These are phyloP conservation scores for Neurospora pannonica DNA, from an alignment of 495 filamentous ascomycete genomes.

Conservation along the genomic window DNA sequence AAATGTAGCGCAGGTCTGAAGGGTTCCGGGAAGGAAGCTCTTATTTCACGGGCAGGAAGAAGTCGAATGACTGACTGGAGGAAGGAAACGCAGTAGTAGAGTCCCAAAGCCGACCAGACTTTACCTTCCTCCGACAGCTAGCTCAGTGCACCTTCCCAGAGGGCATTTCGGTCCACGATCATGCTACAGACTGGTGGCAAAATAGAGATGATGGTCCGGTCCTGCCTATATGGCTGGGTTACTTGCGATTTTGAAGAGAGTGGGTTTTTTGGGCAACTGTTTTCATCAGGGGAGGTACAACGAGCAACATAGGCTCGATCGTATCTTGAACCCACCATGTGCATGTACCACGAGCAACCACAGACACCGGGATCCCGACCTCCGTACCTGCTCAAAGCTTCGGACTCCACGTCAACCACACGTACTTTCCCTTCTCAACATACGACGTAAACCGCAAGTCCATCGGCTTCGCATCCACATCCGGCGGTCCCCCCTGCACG, in stretches of 20 bases:
- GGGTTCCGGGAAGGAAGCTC: not conserved
- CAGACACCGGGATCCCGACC: not conserved
- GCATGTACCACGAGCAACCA: not conserved
- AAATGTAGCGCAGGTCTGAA: not conserved
- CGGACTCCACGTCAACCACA: conserved; percentile 16
- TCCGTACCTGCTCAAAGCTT: not conserved
- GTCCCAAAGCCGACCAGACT: not conserved
- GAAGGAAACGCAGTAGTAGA: not conserved
- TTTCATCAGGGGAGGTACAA: not conserved
- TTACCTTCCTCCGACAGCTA: not conserved
- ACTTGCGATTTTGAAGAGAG: not conserved
- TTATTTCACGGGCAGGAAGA: not conserved
- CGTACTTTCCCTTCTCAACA: conserved; percentile 10
- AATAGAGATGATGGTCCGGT: not conserved
- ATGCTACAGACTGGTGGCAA: not conserved
- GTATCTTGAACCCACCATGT: not conserved
- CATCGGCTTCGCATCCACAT: conserved; percentile 1
- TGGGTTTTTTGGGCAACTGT: not conserved
- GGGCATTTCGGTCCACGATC: not conserved
- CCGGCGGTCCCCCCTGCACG: conserved; percentile 1
- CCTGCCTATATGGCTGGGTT: not conserved
- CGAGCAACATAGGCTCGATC: not conserved
- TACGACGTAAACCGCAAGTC: conserved; percentile 8
- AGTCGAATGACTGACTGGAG: not conserved
- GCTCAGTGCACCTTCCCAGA: not conserved